phyloP scores from a whole-genome alignment of 2,329 filamentous ascomycete genomes.

The Colletotrichum lini region DNA sequence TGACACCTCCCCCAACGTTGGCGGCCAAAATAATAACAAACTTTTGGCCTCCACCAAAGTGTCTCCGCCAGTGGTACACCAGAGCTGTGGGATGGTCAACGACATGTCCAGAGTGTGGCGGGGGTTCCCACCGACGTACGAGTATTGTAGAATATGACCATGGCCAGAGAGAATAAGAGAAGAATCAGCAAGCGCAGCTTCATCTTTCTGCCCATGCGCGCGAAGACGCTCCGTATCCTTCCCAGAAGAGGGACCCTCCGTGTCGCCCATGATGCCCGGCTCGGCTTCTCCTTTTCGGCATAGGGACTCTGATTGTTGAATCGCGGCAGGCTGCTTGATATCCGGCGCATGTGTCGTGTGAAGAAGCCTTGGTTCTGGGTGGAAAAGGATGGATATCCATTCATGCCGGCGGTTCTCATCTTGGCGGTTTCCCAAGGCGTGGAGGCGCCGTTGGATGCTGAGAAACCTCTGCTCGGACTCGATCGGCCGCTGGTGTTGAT shows the following conservation, averaged over 20 bases:
- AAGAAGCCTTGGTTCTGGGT: constrained; percentile 91
- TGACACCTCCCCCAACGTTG: constrained; percentile 95
- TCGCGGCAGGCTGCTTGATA: constrained; percentile 84
- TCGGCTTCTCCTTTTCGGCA: constrained; percentile 84
- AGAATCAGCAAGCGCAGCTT: constrained; percentile 74
- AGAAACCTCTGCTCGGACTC: constrained; percentile 72
- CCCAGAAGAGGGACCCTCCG: constrained; percentile 62
- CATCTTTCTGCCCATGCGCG: constrained; percentile 73
- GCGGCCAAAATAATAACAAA: constrained; percentile 94
- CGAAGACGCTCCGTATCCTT: constrained; percentile 61
- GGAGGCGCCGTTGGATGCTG: constrained; percentile 66
- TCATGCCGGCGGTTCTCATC: constrained; percentile 80
- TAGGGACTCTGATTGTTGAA: constrained; percentile 74
- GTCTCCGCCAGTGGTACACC: constrained; percentile 77
- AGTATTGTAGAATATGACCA: constrained; percentile 78
- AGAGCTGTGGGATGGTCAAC: constrained; percentile 60
- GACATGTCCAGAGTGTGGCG: constrained; percentile 22
- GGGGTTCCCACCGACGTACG: constrained; percentile 69
- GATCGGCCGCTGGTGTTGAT: constrained; percentile 78
- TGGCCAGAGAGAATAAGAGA: constrained; percentile 71
- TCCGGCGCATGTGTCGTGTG: constrained; percentile 82
- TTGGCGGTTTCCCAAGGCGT: constrained; percentile 89
- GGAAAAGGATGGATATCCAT: constrained; percentile 83
- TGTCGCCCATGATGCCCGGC: constrained; percentile 69
- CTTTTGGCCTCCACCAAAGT: constrained; percentile 88